Evolutionary conservation across 2,329 filamentous ascomycete species (phyloP).

Genomic region (Paecilomyces dactylethromorphus): DNA sequence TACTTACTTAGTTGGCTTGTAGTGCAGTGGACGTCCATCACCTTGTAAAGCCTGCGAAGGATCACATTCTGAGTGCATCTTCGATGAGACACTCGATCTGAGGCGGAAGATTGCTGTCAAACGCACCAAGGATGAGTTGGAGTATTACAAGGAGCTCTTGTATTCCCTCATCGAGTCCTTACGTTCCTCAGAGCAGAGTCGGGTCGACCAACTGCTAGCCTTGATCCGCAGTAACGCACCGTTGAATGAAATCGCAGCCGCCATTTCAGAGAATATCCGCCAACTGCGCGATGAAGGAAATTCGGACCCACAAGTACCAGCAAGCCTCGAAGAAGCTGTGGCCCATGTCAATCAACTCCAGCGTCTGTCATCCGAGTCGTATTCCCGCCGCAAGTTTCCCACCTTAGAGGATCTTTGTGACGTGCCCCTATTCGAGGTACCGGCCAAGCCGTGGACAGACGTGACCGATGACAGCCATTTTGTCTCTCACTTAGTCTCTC

Average conservation of each 20-base stretch:
- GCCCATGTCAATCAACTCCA: neutral
- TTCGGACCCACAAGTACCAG: neutral
- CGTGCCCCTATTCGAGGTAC: conserved; percentile 26
- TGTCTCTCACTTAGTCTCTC: conserved; percentile 74
- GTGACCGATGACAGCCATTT: conserved; percentile 71
- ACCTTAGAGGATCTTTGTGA: conserved; percentile 10
- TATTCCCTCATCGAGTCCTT: conserved; percentile 23
- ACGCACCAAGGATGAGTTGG: conserved; percentile 27
- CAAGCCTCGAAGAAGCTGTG: neutral
- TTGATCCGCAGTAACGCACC: conserved; percentile 22
- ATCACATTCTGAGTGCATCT: conserved; percentile 23
- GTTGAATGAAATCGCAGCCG: conserved; percentile 18
- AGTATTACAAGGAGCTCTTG: conserved; percentile 25
- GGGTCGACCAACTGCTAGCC: conserved; percentile 17
- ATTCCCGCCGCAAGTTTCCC: conserved; percentile 1
- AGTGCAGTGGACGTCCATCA: conserved; percentile 28
- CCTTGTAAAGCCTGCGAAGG: conserved; percentile 30
- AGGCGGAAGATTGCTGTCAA: conserved; percentile 31
- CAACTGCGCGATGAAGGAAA: neutral
- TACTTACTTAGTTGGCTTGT: conserved; percentile 4
- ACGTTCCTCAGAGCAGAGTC: conserved; percentile 15
- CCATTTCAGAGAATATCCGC: conserved; percentile 7
- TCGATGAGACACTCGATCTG: conserved; percentile 29
- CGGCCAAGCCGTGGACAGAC: conserved; percentile 58
- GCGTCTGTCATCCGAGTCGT: neutral